phyloP scores from a whole-genome alignment of 352 stramenopile species.

The Thalassiosira hispida region DNA sequence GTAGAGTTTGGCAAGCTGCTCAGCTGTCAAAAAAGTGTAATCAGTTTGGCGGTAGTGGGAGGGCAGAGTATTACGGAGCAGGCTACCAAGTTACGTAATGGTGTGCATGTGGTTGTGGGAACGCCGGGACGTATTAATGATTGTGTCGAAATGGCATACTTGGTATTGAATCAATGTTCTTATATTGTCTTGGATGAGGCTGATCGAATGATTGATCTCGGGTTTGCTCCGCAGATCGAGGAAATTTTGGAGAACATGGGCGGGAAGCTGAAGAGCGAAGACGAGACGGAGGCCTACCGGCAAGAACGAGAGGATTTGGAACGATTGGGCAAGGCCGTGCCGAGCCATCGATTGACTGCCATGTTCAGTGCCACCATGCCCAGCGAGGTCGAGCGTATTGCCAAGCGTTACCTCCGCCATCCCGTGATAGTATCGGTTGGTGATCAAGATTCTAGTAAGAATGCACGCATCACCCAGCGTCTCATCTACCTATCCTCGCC shows the following conservation, averaged over 20 bases:
- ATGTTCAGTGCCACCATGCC: constrained; percentile 99
- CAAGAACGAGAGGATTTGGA: constrained; percentile 87
- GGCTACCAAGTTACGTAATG: constrained; percentile 93
- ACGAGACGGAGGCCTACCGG: constrained; percentile 95
- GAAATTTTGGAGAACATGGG: constrained; percentile 97
- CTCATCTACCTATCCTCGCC: constrained; percentile 92
- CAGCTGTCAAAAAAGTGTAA: constrained; percentile 79
- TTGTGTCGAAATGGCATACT: constrained; percentile 96
- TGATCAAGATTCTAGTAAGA: constrained; percentile 96
- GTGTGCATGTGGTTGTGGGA: constrained; percentile 97
- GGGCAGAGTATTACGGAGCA: constrained; percentile 96
- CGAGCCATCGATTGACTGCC: constrained; percentile 84
- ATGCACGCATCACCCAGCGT: constrained; percentile 97
- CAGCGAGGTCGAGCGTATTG: constrained; percentile 95
- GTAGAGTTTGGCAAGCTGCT: constrained; percentile 87
- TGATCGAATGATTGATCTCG: constrained; percentile 95
- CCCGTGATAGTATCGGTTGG: constrained; percentile 98
- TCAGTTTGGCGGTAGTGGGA: constrained; percentile 90
- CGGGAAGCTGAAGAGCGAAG: constrained; percentile 94
- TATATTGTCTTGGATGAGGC: constrained; percentile 99
- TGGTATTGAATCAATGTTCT: constrained; percentile 99
- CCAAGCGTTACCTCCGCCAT: constrained; percentile 95
- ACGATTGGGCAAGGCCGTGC: constrained; percentile 49
- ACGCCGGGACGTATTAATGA: constrained; percentile 98
- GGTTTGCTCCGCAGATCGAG: constrained; percentile 96